Evolutionary conservation across 768 basidiomycete species (phyloP).

Genomic region (Kwoniella mangroviensis): DNA sequence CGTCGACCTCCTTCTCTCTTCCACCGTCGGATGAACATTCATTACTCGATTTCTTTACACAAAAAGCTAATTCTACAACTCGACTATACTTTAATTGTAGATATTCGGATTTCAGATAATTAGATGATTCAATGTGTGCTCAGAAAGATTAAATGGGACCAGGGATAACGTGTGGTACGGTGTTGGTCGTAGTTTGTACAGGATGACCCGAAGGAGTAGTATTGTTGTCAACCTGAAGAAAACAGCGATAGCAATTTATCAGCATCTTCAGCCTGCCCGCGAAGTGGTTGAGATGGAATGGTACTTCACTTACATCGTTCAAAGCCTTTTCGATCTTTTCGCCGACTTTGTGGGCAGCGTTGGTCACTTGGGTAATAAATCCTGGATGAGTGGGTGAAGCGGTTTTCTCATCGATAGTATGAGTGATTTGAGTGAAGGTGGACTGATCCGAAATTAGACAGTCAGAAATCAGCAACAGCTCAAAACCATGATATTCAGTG

Average conservation of each 20-base stretch:
- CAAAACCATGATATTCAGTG: background rate
- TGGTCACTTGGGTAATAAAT: constrained; percentile 47
- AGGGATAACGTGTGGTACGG: constrained; percentile 40
- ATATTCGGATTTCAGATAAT: background rate
- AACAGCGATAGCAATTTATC: background rate
- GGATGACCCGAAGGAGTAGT: constrained; percentile 21
- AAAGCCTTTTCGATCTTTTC: constrained; percentile 48
- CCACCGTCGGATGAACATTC: no score
- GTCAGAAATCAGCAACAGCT: constrained; percentile 8
- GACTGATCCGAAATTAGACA: no score
- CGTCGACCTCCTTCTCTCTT: no score
- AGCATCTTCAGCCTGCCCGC: background rate
- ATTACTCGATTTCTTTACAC: background rate
- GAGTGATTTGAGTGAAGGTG: constrained; percentile 42
- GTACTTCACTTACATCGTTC: constrained; percentile 35
- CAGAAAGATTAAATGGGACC: background rate
- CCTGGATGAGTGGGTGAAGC: constrained; percentile 51
- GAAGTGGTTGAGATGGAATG: background rate
- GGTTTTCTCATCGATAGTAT: constrained; percentile 54
- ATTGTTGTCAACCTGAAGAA: background rate
- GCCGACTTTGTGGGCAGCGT: constrained; percentile 40
- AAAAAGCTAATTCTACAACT: constrained; percentile 1
- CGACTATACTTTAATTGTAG: background rate
- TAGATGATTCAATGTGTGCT: background rate
- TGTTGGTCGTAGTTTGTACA: constrained; percentile 51